These are phyloP conservation scores for Arthrobotrys iridis DNA, from an alignment of 2,329 filamentous ascomycete genomes.

Conservation along the genomic window DNA sequence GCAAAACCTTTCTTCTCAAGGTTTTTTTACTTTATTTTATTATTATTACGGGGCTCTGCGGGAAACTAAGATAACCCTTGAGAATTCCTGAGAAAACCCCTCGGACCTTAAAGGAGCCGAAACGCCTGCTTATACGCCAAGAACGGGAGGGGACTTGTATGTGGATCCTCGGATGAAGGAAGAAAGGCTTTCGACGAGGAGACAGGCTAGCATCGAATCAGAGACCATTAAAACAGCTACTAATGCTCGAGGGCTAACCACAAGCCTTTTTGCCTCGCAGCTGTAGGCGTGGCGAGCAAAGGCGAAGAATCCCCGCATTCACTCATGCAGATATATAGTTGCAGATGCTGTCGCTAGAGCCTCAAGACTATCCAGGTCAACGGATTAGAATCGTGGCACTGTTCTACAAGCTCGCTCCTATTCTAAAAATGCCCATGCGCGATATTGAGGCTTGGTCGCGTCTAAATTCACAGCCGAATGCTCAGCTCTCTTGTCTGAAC, in stretches of 20 bases:
- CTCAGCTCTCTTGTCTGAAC: conserved; percentile 28
- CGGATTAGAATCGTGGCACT: conserved; percentile 12
- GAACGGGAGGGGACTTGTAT: conserved; percentile 24
- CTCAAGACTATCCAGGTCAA: conserved; percentile 23
- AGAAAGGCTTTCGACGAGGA: conserved; percentile 23
- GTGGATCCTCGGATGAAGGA: conserved; percentile 20
- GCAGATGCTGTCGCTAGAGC: conserved; percentile 23
- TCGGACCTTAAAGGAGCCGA: conserved; percentile 50
- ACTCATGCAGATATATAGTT: neutral
- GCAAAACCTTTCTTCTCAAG: neutral
- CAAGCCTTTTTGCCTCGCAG: conserved; percentile 36
- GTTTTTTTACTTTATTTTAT: conserved; percentile 11
- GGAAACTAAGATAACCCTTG: conserved; percentile 17
- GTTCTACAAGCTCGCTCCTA: conserved; percentile 1
- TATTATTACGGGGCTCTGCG: conserved; percentile 47
- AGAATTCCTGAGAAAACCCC: conserved; percentile 36
- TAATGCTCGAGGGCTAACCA: neutral
- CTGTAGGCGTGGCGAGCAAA: conserved; percentile 16
- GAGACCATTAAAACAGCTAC: neutral
- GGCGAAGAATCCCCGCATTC: conserved; percentile 32
- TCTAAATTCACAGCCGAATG: conserved; percentile 29
- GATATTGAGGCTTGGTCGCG: conserved; percentile 24
- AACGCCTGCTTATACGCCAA: conserved; percentile 47
- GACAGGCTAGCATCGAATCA: neutral
- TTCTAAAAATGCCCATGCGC: neutral